Conservation (phyloP, 169 alveolate genomes). For the Perkinsus olseni region DNA sequence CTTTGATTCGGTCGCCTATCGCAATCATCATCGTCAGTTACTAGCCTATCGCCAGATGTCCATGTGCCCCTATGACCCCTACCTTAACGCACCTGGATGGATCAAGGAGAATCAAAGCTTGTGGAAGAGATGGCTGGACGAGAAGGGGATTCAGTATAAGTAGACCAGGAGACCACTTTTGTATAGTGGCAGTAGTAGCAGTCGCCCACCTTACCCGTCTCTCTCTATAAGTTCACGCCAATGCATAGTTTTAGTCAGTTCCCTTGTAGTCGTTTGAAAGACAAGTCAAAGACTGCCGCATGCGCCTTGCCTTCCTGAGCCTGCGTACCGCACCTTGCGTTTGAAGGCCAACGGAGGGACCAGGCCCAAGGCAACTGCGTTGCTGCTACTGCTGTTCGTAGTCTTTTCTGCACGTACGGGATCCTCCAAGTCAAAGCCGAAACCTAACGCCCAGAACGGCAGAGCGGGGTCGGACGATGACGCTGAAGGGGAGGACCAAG, state of each 20-base stretch:
- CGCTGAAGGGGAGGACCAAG: not conserved
- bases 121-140: not conserved
- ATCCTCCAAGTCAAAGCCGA: not conserved
- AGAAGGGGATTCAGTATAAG: not conserved
- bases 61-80: not conserved
- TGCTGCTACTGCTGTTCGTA: too few species aligned
- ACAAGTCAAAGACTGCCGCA: too few species aligned
- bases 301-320: too few species aligned
- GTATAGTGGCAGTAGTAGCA: too few species aligned
- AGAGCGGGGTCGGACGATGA: not conserved
- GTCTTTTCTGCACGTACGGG: not conserved
- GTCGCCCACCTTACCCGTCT: too few species aligned
- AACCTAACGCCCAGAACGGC: not conserved
- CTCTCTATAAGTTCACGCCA: too few species aligned
- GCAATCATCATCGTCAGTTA: not conserved
- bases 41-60: not conserved
- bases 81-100: not conserved
- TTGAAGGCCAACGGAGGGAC: too few species aligned
- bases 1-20: not conserved
- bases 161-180: not conserved
- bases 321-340: too few species aligned
- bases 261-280: too few species aligned
- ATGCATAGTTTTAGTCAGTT: too few species aligned
- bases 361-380: too few species aligned
- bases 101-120: not conserved